Percentiles rank a stretch among this genome's conserved stretches.
Conservation (phyloP, 345 rosid species). For the Cardamine occulta region DNA sequence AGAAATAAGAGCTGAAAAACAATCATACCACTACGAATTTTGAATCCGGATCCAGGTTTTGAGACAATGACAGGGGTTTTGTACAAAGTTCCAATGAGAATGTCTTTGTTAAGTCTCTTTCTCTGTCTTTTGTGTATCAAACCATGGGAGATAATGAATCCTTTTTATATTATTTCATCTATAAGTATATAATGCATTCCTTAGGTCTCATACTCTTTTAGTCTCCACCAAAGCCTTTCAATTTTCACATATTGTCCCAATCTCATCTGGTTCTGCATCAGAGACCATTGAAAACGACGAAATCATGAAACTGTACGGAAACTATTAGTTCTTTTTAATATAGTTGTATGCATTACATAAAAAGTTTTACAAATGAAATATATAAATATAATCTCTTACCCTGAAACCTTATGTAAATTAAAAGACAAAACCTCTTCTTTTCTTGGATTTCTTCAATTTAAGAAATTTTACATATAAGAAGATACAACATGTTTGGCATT, state of each 20-base stretch:
- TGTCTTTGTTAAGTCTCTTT: conserved; percentile 41
- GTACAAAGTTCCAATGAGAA: conserved; percentile 32
- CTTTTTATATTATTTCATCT: conserved; percentile 3
- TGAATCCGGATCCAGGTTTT: conserved; percentile 34
- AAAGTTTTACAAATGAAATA: conserved; percentile 33
- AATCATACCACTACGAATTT: conserved; percentile 14
- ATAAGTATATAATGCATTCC: background rate
- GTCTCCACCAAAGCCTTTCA: background rate
- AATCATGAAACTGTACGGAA: background rate
- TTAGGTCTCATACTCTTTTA: background rate
- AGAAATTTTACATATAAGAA: conserved; percentile 37
- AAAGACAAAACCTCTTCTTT: conserved; percentile 19
- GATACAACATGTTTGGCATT: conserved; percentile 40
- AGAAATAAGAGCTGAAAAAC: conserved; percentile 28
- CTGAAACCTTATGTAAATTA: conserved; percentile 20
- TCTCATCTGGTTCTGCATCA: background rate
- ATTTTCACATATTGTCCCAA: background rate
- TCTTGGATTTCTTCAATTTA: conserved; percentile 10
- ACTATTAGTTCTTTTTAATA: background rate
- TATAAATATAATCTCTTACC: conserved; percentile 28
- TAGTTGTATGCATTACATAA: conserved; percentile 10
- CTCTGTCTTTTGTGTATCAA: conserved; percentile 32
- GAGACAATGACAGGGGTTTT: conserved; percentile 14
- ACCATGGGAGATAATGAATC: conserved; percentile 26
- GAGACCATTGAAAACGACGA: background rate